Evolutionary conservation across 1,284 basidiomycete species (phyloP).

Genomic region (Puccinia horiana): DNA sequence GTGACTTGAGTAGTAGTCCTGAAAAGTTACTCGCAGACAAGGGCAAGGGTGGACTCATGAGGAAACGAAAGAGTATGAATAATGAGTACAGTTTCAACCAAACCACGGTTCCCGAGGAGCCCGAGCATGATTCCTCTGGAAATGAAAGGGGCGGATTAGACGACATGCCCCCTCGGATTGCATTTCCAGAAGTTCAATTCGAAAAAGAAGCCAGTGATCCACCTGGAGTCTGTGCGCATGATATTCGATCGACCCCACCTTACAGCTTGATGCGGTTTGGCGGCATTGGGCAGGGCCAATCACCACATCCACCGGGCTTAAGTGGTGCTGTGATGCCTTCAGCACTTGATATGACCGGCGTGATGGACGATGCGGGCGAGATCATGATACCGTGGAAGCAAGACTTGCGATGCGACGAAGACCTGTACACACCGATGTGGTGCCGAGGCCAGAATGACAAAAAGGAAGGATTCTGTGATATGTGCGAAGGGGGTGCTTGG

Average conservation of each 20-base stretch:
- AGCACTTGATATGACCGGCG: background rate
- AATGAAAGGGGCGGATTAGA: too few species aligned
- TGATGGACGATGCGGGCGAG: slow-evolving; percentile 27
- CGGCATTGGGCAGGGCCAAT: slow-evolving; percentile 39
- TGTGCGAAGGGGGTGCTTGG: slow-evolving; percentile 48
- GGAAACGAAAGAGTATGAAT: slow-evolving; percentile 15
- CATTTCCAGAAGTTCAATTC: background rate
- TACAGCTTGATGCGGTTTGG: background rate
- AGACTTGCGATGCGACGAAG: slow-evolving; percentile 44
- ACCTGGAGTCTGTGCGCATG: background rate
- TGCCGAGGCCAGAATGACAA: slow-evolving; percentile 47
- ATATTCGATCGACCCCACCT: background rate
- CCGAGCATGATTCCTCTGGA: background rate
- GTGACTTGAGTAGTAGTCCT: slow-evolving; percentile 3
- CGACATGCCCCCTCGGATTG: background rate
- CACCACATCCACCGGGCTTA: slow-evolving; percentile 43
- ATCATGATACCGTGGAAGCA: slow-evolving; percentile 44
- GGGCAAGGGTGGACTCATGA: background rate
- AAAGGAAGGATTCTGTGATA: slow-evolving; percentile 49
- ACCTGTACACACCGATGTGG: slow-evolving; percentile 49
- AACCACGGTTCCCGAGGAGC: background rate
- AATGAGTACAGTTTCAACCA: background rate
- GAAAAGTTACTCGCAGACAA: background rate
- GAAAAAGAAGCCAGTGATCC: background rate
- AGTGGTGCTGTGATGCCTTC: slow-evolving; percentile 9